These are phyloP conservation scores for Blastocladiella emersonii DNA, from an alignment of 371 early-diverging fungal species.

Conservation along the genomic window DNA sequence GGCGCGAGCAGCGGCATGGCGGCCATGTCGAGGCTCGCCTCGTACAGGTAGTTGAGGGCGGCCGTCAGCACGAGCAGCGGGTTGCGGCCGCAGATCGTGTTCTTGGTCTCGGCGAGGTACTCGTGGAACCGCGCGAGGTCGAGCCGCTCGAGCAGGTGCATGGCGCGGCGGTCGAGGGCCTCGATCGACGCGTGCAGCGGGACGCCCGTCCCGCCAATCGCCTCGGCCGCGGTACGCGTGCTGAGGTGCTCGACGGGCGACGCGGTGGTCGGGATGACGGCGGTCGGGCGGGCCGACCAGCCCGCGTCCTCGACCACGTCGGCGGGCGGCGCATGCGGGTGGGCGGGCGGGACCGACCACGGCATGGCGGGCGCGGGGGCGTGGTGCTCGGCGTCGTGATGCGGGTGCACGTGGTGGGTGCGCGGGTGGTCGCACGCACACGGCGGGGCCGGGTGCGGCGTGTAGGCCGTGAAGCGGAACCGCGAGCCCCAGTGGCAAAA, in stretches of 20 bases:
- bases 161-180: conserved; percentile 62
- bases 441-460: background rate
- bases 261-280: conserved; percentile 11
- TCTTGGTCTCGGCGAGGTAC: conserved; percentile 58
- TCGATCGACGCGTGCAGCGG: conserved; percentile 61
- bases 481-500: conserved; percentile 82
- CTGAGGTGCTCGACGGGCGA: conserved; percentile 6
- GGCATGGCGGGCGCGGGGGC: background rate
- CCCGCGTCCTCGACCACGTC: background rate
- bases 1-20: conserved; percentile 4
- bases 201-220: background rate
- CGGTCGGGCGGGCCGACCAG: background rate
- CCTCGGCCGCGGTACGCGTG: no score
- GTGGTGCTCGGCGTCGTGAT: background rate
- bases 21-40: background rate
- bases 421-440: conserved; percentile 4
- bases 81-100: conserved; percentile 89
- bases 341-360: background rate
- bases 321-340: no score
- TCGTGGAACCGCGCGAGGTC: conserved; percentile 40
- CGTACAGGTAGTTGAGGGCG: conserved; percentile 26
- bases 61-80: conserved; percentile 72
- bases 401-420: background rate
- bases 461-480: conserved; percentile 18
- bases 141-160: conserved; percentile 49